Base-by-base conservation (phyloP, 192 early-diverging fungal genomes). In the Lobulomyces angularis region DNA sequence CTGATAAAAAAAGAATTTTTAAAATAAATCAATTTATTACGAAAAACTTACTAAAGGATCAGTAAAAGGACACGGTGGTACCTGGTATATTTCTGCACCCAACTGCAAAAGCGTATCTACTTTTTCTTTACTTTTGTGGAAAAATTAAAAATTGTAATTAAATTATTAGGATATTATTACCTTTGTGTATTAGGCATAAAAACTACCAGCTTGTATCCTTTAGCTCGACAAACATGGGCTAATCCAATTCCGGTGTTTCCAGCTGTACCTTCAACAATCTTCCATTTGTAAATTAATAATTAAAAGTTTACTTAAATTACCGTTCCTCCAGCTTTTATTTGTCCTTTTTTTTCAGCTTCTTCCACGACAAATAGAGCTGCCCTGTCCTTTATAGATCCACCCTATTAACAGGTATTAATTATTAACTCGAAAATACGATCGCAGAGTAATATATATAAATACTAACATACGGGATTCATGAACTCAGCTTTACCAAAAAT, bases 131-230 rank as follows among this genome's bases (percentile, higher is more conserved):
- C 81, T 82, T 61, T 81, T 34, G n/a, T 37, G 20, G n/a, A 8
- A 30, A 18, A 14, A 11, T 27, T 3, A 3, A 17, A 44, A 11
- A 45, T 16, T 1, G n/a, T n/a, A n/a, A n/a, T n/a, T n/a, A n/a
- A n/a, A n/a, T n/a, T n/a, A n/a, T n/a, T n/a, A n/a, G n/a, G n/a
- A n/a, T n/a, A n/a, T n/a, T n/a, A n/a, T n/a, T 21, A 6, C 35
- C 14, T 45, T 57, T 84, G 91, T 33, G 88, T 95, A 61, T 93
- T 83, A n/a, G 91, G 91, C 89, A 95, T 92, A 55, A 86, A 95
- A 50, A 55, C 60, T 12, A 92, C 84, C 45, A 84, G 88, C 51
- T 83, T 84, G 71, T 95, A 95, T 4, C 90, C 90, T 64, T 83
- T 84, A 49, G 90, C 77, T 37, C 86, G 68, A 43, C 87, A 90